Evolutionary conservation across 2,329 filamentous ascomycete species (phyloP).

Genomic region (Exophiala aquamarina): DNA sequence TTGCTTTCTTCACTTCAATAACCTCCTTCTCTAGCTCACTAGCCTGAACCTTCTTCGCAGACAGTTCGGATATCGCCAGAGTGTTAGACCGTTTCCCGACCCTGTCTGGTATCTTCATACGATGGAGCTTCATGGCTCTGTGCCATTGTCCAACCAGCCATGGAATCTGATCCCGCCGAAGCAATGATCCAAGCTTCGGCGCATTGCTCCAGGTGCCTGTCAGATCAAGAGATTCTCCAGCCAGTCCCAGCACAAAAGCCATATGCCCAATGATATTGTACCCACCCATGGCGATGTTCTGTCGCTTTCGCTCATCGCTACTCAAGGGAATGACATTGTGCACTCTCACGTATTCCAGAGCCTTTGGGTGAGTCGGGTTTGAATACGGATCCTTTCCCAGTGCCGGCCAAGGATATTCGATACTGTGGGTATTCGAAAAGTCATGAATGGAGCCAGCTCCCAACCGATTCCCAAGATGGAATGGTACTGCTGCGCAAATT

Average conservation of each 20-base stretch:
- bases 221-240: slow-evolving; percentile 1
- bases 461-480: slow-evolving; percentile 6
- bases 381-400: slow-evolving; percentile 1
- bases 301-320: slow-evolving; percentile 1
- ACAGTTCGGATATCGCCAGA: no score
- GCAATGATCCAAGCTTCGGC: background rate
- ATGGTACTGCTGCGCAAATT: slow-evolving; percentile 7
- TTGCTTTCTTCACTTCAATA: no score
- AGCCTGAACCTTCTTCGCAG: no score
- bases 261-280: slow-evolving; percentile 4
- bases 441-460: background rate
- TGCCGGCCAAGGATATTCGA: slow-evolving; percentile 2
- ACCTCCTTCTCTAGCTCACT: no score
- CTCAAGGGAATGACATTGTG: slow-evolving; percentile 4
- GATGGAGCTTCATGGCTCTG: background rate
- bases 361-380: background rate
- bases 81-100: no score
- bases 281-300: slow-evolving; percentile 5
- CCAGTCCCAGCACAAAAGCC: slow-evolving; percentile 3
- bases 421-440: background rate
- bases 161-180: slow-evolving; percentile 2
- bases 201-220: background rate
- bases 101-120: background rate
- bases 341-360: background rate
- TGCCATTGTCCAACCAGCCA: slow-evolving; percentile 1